Conservation (phyloP, 495 filamentous ascomycete species). For the Ramalina intermedia region DNA sequence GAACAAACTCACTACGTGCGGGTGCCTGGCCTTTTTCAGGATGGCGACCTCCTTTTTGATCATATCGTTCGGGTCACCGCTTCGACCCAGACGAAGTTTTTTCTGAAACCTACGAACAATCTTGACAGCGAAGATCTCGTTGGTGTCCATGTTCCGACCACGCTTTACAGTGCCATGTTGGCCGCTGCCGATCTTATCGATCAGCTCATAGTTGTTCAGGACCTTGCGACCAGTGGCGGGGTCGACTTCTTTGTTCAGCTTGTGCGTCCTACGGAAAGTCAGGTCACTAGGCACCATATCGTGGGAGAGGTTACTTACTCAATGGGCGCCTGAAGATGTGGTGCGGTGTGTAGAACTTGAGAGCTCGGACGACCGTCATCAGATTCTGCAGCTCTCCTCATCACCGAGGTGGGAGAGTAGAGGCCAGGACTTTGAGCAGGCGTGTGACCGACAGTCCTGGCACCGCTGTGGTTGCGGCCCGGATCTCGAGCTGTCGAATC, state of each 20-base stretch:
- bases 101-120: constrained; percentile 95
- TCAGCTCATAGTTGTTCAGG: constrained; percentile 94
- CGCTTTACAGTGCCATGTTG: constrained; percentile 96
- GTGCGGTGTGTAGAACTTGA: constrained; percentile 49
- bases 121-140: constrained; percentile 87
- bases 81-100: constrained; percentile 70
- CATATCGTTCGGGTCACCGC: constrained; percentile 69
- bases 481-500: constrained; percentile 19
- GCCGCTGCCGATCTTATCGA: constrained; percentile 87
- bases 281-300: background rate
- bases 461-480: constrained; percentile 19
- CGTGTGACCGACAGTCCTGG: constrained; percentile 47
- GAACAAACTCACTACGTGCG: constrained; percentile 83
- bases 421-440: constrained; percentile 55
- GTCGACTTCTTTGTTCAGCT: constrained; percentile 48
- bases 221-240: constrained; percentile 77
- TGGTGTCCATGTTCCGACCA: constrained; percentile 60
- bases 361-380: constrained; percentile 33
- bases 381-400: constrained; percentile 25
- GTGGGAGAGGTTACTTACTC: constrained; percentile 28
- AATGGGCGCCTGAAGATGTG: constrained; percentile 47
- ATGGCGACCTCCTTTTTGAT: constrained; percentile 96
- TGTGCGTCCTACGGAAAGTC: constrained; percentile 13
- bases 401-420: constrained; percentile 30
- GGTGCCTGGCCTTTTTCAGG: constrained; percentile 91